Percentiles rank a stretch among this genome's conserved stretches.
These are phyloP conservation scores for Blastocystis hominis DNA, from an alignment of 352 stramenopile genomes.

Conservation along the genomic window DNA sequence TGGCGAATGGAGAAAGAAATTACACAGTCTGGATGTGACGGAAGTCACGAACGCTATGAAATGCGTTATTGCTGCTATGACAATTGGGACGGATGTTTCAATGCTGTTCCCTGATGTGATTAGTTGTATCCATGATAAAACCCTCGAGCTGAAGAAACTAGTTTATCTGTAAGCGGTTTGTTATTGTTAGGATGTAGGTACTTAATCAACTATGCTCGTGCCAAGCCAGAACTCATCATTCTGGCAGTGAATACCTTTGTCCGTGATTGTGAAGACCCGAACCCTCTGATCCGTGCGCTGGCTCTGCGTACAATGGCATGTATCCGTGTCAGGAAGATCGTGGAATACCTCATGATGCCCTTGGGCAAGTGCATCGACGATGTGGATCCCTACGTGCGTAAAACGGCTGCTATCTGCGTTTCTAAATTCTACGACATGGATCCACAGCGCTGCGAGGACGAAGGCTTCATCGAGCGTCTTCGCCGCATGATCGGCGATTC, in stretches of 20 bases:
- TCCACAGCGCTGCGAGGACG: slow-evolving; percentile 85
- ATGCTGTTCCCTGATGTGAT: slow-evolving; percentile 97
- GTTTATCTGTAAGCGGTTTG: slow-evolving; percentile 83
- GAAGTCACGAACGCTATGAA: slow-evolving; percentile 98
- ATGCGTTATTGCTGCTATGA: slow-evolving; percentile 96
- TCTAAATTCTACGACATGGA: slow-evolving; percentile 99
- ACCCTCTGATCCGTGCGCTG: slow-evolving; percentile 84
- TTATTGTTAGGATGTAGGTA: slow-evolving; percentile 61
- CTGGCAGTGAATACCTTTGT: slow-evolving; percentile 98
- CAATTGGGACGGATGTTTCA: slow-evolving; percentile 94
- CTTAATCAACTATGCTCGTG: slow-evolving; percentile 99
- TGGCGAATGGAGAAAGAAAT: slow-evolving; percentile 88
- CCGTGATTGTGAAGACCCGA: slow-evolving; percentile 74
- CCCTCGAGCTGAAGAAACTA: slow-evolving; percentile 89
- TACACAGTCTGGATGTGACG: slow-evolving; percentile 85
- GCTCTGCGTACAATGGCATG: slow-evolving; percentile 97
- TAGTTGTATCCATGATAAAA: slow-evolving; percentile 84
- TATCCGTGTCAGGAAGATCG: slow-evolving; percentile 96
- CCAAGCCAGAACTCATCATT: slow-evolving; percentile 91
- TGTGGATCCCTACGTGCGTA: slow-evolving; percentile 91
- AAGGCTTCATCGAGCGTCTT: slow-evolving; percentile 76
- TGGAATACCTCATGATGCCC: slow-evolving; percentile 85
- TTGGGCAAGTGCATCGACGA: slow-evolving; percentile 44
- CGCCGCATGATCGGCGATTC: slow-evolving; percentile 38
- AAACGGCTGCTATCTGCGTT: slow-evolving; percentile 95